Evolutionary conservation across 495 filamentous ascomycete genomes (phyloP), one percentile per base, ranked within the genome.

Genomic region (Choiromyces venosus): DNA sequence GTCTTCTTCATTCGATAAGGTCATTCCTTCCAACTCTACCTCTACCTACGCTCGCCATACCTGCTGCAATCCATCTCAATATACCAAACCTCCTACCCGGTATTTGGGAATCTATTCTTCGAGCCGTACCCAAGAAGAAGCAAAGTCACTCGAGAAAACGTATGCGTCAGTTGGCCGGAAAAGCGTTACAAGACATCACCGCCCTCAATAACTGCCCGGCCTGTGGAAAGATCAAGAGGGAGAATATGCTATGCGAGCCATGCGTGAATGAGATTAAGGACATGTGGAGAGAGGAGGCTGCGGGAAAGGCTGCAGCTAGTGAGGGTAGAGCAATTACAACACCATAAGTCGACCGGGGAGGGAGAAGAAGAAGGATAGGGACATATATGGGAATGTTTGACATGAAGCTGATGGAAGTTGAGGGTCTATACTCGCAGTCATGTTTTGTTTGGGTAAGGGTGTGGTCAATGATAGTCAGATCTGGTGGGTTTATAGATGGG

Each of bases 101-200:
- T 46, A 87, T 99, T 73, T 98, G 94, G 92, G 96, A 97, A 74
- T 92, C 91, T 2, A 87, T 98, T 46, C 89, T 99, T 42, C 89
- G 89, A 74, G 95, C 95, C 5, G 95, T 97, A 8, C 95, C 95
- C 14, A 99, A 99, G 87, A 98, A 97, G 85, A 99, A 98, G 88
- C 96, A 93, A 14, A 97, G 94, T 36, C 91, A 99, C 83, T 92
- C 92, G 87, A 97, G 96, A 86, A 96, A 92, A 85, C 90, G 95
- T 74, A 90, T 92, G 79, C 87, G 96, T 78, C 93, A 94, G 77
- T 89, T 97, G 89, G 94, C 93, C 25, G 94, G 94, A 78, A 98
- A 98, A 83, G 93, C 88, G 52, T 85, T 98, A 80, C 92, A 94
- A 85, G 95, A 98, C 81, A 89, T 96, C 33, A 94, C 89, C 68